Conservation (phyloP, 1,284 basidiomycete species). For the Melampsora larici-populina region DNA sequence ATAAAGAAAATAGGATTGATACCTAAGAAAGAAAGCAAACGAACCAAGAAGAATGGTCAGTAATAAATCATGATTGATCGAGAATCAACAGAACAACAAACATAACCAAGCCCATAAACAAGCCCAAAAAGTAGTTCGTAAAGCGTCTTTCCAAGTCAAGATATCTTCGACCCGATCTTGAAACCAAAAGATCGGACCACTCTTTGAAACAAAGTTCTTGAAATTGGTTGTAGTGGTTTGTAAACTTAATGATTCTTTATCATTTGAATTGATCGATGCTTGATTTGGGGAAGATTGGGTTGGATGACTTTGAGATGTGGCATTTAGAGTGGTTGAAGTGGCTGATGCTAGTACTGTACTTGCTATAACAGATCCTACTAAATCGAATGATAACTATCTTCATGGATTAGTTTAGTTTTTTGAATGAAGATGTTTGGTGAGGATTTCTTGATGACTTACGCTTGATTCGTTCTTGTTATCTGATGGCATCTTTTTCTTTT, state of each 20-base stretch:
- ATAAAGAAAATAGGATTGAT: constrained; percentile 27
- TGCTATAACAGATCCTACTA: background rate
- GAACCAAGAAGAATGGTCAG: background rate
- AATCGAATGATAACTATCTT: background rate
- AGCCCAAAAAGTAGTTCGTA: constrained; percentile 26
- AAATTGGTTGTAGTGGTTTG: constrained; percentile 34
- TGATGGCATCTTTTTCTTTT: no score
- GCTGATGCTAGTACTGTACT: background rate
- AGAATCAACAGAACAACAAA: background rate
- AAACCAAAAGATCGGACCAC: constrained; percentile 30
- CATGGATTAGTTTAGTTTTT: background rate
- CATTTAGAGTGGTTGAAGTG: background rate
- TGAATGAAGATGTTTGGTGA: no score
- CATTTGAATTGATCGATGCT: constrained; percentile 8
- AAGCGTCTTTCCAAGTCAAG: constrained; percentile 11
- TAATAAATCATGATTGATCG: background rate
- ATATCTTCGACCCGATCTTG: constrained; percentile 25
- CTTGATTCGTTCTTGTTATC: no score
- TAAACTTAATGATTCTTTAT: constrained; percentile 36
- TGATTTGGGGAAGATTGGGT: background rate
- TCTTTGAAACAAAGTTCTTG: constrained; percentile 36
- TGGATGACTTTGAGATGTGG: no score
- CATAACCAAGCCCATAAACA: constrained; percentile 31
- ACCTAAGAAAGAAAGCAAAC: background rate
- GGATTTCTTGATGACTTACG: no score